Base-by-base conservation (phyloP, 495 filamentous ascomycete genomes). In the Aspergillus haitiensis region DNA sequence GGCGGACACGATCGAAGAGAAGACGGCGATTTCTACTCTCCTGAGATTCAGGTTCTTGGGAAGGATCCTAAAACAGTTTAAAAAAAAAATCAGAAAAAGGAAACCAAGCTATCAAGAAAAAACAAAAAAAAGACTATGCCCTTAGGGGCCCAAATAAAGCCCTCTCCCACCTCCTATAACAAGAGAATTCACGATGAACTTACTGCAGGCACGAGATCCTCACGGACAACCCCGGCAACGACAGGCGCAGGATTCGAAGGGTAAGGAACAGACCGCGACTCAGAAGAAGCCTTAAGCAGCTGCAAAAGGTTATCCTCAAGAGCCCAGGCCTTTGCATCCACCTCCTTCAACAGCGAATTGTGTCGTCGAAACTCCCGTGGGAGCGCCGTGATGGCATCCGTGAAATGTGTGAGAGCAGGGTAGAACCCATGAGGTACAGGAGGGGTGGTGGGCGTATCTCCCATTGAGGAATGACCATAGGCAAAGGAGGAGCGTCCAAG, bases 281-380 rank as follows among this genome's bases (percentile, higher is more conserved):
- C 82, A 55, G 87, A 84, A 16, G 88, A 85, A 56, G 77, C 78
- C 39, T 86, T 80, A 60, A 96, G 82, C 58, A 93, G 77, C 65
- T 87, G 78, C 57, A 86, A 81, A 35, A 97, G 80, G 65, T 83
- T 77, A 58, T 81, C 81, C 64, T 83, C 81, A 8, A 82, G 72
- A 6, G 78, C 81, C 74, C 78, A 82, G 12, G 79, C 78, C 63
- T 99, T 99, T 51, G 94, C 93, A 77, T 99, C 95, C 35, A 97
- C 94, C 72, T 99, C 94, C 65, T 96, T 96, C 52, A 99, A 78
- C 46, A 97, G 82, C 6, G 92, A 94, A 68, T 96, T 96, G 71
- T 99, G 93, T 60, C 91, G 84, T 56, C 96, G 90, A 54, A 96
- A 91, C 69, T 99, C 94, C 69, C 91, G 90, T 7, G 94, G 94